phyloP scores from a whole-genome alignment of 495 filamentous ascomycete species.

The Apodospora peruviana region DNA sequence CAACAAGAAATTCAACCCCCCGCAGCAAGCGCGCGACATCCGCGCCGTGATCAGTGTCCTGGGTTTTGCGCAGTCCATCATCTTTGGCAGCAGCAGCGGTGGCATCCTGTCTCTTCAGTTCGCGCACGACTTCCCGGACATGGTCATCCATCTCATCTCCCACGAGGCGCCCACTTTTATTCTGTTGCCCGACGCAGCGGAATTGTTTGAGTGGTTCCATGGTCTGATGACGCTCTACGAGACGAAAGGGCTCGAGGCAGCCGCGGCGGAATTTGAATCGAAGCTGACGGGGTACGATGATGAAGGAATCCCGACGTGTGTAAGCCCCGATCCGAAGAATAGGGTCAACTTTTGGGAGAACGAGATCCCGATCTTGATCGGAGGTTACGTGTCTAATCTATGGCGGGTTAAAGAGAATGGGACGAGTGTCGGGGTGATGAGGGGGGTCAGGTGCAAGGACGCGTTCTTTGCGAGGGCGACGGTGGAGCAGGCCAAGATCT shows the following conservation, averaged over 20 bases:
- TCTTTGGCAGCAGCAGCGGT: conserved; percentile 25
- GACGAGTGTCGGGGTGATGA: conserved; percentile 17
- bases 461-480: conserved; percentile 20
- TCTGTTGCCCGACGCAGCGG: conserved; percentile 16
- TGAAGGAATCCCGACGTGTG: conserved; percentile 10
- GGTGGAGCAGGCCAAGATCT: conserved; percentile 16
- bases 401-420: conserved; percentile 13
- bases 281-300: conserved; percentile 15
- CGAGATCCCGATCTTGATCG: conserved; percentile 14
- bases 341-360: conserved; percentile 18
- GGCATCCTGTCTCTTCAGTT: conserved; percentile 22
- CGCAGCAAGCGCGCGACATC: conserved; percentile 22
- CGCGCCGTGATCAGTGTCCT: conserved; percentile 16
- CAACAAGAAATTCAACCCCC: conserved; percentile 11
- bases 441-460: conserved; percentile 15
- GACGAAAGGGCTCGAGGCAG: conserved; percentile 6
- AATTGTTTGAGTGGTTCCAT: conserved; percentile 10
- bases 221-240: conserved; percentile 14
- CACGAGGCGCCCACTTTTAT: conserved; percentile 20
- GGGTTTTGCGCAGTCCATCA: conserved; percentile 14
- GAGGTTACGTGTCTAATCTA: conserved; percentile 18
- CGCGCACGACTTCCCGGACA: conserved; percentile 22
- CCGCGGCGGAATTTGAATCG: conserved; percentile 2
- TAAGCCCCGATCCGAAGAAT: conserved; percentile 8
- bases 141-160: conserved; percentile 16